phyloP scores from a whole-genome alignment of 495 filamentous ascomycete genomes.

The Aspergillus bertholletiae region DNA sequence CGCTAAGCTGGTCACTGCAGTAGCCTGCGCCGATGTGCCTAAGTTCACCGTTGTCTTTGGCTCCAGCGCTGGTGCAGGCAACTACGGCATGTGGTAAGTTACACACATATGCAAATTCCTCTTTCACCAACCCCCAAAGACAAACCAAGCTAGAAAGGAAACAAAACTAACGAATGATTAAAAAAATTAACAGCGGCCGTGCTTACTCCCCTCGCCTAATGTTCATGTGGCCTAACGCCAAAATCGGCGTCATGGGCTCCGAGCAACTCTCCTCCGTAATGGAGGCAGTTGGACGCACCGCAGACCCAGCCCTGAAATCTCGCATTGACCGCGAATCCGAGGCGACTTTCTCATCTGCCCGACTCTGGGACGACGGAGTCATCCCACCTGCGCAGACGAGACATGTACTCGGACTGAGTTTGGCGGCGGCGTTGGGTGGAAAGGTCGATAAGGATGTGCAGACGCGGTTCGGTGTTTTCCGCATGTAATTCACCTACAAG shows the following conservation, averaged over 20 bases:
- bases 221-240: slow-evolving; percentile 97
- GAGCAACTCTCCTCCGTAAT: slow-evolving; percentile 93
- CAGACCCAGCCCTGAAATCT: slow-evolving; percentile 75
- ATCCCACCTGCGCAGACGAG: slow-evolving; percentile 89
- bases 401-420: slow-evolving; percentile 73
- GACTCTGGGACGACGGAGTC: slow-evolving; percentile 95
- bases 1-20: slow-evolving; percentile 93
- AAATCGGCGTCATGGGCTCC: slow-evolving; percentile 92
- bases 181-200: slow-evolving; percentile 72
- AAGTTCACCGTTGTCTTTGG: slow-evolving; percentile 97
- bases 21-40: slow-evolving; percentile 90
- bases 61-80: slow-evolving; percentile 68
- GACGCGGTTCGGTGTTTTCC: slow-evolving; percentile 91
- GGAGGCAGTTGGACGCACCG: slow-evolving; percentile 84
- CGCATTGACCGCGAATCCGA: slow-evolving; percentile 90
- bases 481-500: slow-evolving; percentile 89
- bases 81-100: slow-evolving; percentile 79
- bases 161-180: slow-evolving; percentile 6
- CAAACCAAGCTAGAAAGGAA: background rate
- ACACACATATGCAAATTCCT: too few species aligned
- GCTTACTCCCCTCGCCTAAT: slow-evolving; percentile 88
- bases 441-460: slow-evolving; percentile 51
- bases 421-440: slow-evolving; percentile 74
- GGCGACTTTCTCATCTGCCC: slow-evolving; percentile 79
- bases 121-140: too few species aligned